phyloP scores from a whole-genome alignment of 192 early-diverging fungal species.

The Gigaspora rosea region DNA sequence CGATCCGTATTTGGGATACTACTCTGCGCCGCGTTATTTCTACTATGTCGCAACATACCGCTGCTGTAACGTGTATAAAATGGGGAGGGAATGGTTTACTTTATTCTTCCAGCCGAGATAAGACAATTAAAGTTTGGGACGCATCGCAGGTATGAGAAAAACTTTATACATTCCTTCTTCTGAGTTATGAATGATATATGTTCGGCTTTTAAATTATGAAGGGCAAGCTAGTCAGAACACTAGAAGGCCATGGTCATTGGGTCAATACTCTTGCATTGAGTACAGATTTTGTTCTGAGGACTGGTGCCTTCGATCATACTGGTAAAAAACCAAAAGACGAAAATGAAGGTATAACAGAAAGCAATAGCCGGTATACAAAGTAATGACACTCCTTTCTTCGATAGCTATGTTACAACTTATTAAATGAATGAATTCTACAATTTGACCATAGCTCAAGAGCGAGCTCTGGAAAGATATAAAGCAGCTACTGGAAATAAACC shows the following conservation, averaged over 20 bases:
- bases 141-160: constrained; percentile 38
- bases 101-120: constrained; percentile 92
- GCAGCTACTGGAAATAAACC: constrained; percentile 62
- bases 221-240: constrained; percentile 81
- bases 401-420: neutral
- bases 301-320: constrained; percentile 89
- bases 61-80: constrained; percentile 89
- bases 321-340: constrained; percentile 56
- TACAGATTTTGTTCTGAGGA: constrained; percentile 89
- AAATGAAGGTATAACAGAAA: constrained; percentile 53
- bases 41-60: constrained; percentile 87
- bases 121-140: constrained; percentile 96
- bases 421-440: neutral
- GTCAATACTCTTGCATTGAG: constrained; percentile 91
- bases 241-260: constrained; percentile 96
- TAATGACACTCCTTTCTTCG: neutral
- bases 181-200: constrained; percentile 23
- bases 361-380: neutral
- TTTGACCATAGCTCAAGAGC: constrained; percentile 55
- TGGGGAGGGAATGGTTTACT: constrained; percentile 96
- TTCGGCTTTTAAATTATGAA: constrained; percentile 36
- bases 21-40: constrained; percentile 71
- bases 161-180: neutral
- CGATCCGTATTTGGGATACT: constrained; percentile 93
- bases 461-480: constrained; percentile 81